Evolutionary conservation across 495 filamentous ascomycete species (phyloP), one percentile per base, ranked within the genome.

Genomic region (Talaromyces proteolyticus): DNA sequence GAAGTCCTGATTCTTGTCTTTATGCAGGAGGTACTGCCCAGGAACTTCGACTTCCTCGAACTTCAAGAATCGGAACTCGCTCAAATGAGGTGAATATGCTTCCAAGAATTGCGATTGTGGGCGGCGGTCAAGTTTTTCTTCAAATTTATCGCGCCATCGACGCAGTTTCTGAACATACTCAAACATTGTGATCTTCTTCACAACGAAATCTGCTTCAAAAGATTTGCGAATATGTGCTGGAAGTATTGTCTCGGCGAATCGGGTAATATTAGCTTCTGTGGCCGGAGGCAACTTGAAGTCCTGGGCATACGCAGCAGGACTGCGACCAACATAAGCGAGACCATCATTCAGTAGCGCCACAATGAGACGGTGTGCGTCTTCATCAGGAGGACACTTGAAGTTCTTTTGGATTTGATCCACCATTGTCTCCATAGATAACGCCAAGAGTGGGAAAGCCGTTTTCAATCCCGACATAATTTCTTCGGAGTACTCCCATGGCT

Each of bases 361-460:
- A 50, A 99, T 97, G n/a, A 99, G 76, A 16, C 94, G 82, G 63
- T 96, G 97, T 6, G 94, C 94, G 68, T 99, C 94, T 61, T 99
- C 94, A 57, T 99, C 94, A 0, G 92, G 91, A 22, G 91, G 92
- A 60, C 92, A 96, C 63, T 96, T 97, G 80, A 97, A 97, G 67
- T 97, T 85, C 76, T 96, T 96, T 65, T 88, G 82, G 55, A 97
- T 96, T 67, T 96, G 90, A 60, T 99, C 94, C 24, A 96, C 90
- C 92, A 99, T 97, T 1, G 91, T 94, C 70, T 99, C 94, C 91
- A 99, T 96, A 2, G 93, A 97, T 26, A 96, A 72, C 3, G 93
- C 92, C 52, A 99, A 83, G 36, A 99, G 74, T 17, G 94, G 94
- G 72, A 96, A 97, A 0, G 91, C 91, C 12, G 91, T 96, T 73